Evolutionary conservation across 768 basidiomycete genomes (phyloP).

Genomic region (Pisolithus albus): DNA sequence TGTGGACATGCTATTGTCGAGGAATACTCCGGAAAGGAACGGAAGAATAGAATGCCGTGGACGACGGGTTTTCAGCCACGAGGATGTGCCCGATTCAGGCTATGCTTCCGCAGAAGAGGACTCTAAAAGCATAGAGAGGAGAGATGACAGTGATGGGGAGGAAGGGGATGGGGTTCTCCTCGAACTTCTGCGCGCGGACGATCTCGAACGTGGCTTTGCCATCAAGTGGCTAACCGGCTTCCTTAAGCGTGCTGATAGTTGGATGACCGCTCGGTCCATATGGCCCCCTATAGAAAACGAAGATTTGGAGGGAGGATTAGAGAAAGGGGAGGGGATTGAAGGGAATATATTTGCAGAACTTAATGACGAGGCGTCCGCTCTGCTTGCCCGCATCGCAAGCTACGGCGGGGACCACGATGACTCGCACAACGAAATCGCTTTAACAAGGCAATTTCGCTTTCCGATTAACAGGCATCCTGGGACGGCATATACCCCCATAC

Average conservation of each 20-base stretch:
- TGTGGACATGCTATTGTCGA: constrained; percentile 3
- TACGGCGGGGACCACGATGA: constrained; percentile 23
- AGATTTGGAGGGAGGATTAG: background rate
- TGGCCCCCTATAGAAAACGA: constrained; percentile 8
- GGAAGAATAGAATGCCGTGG: constrained; percentile 1
- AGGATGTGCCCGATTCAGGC: constrained; percentile 60
- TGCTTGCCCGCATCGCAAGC: constrained; percentile 49
- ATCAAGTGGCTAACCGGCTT: constrained; percentile 73
- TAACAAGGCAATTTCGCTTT: constrained; percentile 54
- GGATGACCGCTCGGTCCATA: constrained; percentile 26
- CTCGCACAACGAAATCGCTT: constrained; percentile 25
- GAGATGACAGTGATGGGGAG: constrained; percentile 6
- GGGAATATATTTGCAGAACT: constrained; percentile 33
- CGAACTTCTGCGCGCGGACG: constrained; percentile 51
- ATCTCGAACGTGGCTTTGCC: constrained; percentile 59
- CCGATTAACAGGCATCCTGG: constrained; percentile 14
- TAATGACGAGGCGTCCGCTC: constrained; percentile 51
- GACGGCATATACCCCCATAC: no score
- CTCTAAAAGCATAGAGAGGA: constrained; percentile 31
- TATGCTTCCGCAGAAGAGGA: constrained; percentile 71
- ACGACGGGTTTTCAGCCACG: constrained; percentile 29
- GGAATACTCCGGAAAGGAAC: constrained; percentile 17
- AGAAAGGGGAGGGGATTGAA: constrained; percentile 21
- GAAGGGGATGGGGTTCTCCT: constrained; percentile 23
- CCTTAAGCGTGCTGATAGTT: constrained; percentile 51